Base-by-base conservation (phyloP, 2,329 filamentous ascomycete species). In the Eutypella sp. region DNA sequence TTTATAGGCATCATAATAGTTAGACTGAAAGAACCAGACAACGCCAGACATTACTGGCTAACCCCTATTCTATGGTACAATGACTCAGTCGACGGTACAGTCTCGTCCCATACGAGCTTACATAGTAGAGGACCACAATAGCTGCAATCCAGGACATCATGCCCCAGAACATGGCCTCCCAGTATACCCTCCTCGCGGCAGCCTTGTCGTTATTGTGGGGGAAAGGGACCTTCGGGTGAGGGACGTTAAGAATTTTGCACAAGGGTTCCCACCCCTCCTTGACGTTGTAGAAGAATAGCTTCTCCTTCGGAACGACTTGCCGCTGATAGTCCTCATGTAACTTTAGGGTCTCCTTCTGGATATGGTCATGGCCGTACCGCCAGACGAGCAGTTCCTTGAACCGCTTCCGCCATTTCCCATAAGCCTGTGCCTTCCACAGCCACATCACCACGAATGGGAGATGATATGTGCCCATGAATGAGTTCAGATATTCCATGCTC, bases 211-310 rank as follows among this genome's bases (percentile, higher is more conserved):
- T 66, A 48, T 65, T 64, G 46, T 67, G 64, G 9, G 64, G 64
- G 47, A 67, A 67, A 18, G 61, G 63, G 16, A 51, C 43, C 41
- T 66, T 57, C 3, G 65, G 62, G 24, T 65, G 47, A 6, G 63
- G 62, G n/a, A 64, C 55, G 47, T 60, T 51, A 31, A 66, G 56
- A 41, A 65, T 64, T 45, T 57, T 57, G 53, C 62, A 66, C 24
- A 66, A 51, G 5, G 62, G 63, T 41, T 58, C 63, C 62, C 63
- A 66, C 9, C 62, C 63, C 20, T 66, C 56, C 49, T 58, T 61
- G 25, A 66, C 61, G 25, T 64, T 53, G 47, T 66, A 67, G 51
- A 60, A 66, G 51, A 61, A 61, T 3, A 67, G 50, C 50, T 61
- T 63, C 43, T 61, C 63, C 4, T 55, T 48, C 3, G 64, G 65